Conservation (phyloP, 441 rosid genomes). For the Arabidopsis hybrid region DNA sequence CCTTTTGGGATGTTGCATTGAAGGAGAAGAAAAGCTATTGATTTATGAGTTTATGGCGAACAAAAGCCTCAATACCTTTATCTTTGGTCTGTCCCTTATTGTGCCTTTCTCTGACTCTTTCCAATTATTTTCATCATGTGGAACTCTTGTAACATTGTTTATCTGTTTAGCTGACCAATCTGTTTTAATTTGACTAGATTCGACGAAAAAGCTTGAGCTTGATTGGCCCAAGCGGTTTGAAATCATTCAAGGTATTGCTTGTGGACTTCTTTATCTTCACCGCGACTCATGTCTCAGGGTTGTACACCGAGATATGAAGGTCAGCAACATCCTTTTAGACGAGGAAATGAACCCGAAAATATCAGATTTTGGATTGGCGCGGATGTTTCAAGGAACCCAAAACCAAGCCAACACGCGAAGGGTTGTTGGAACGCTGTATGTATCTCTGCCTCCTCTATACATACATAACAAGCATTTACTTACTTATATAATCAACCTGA, state of each 20-base stretch:
- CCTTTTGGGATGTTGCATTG: constrained; percentile 52
- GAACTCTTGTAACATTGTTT: not conserved
- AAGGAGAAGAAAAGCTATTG: constrained; percentile 53
- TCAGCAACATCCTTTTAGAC: constrained; percentile 33
- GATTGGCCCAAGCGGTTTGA: constrained; percentile 13
- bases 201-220: constrained; percentile 11
- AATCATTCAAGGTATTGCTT: constrained; percentile 33
- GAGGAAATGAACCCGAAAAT: constrained; percentile 33
- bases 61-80: constrained; percentile 51
- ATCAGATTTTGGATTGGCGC: constrained; percentile 39
- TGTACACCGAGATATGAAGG: constrained; percentile 32
- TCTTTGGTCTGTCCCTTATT: constrained; percentile 12
- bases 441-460: not conserved
- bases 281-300: constrained; percentile 28
- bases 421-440: constrained; percentile 38
- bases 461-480: not conserved
- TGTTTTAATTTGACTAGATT: not conserved
- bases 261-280: constrained; percentile 37
- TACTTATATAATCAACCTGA: constrained; percentile 3
- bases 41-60: constrained; percentile 55
- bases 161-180: not conserved
- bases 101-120: not conserved
- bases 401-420: constrained; percentile 29
- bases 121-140: not conserved
- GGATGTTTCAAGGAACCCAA: constrained; percentile 32